Percentiles rank a stretch among this genome's conserved stretches.
Conservation (phyloP, 75 land plant genomes). For the Larix kaempferi region DNA sequence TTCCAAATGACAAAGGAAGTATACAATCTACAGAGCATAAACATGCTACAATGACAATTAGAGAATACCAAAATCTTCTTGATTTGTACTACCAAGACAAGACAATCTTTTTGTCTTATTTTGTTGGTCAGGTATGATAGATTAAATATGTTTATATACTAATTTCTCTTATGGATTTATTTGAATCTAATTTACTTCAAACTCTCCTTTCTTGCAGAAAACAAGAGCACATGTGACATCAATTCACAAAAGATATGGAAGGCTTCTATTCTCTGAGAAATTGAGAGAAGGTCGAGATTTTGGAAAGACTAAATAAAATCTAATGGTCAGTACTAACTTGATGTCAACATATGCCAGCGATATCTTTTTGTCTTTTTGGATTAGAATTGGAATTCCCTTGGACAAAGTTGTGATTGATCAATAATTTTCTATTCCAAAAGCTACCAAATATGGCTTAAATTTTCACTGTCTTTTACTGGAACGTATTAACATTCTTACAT, state of each 20-base stretch:
- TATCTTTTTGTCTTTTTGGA: neutral
- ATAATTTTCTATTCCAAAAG: neutral
- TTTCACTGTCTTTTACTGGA: neutral
- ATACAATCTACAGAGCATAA: constrained; percentile 18
- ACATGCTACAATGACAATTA: neutral
- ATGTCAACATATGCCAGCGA: neutral
- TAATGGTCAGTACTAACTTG: constrained; percentile 50
- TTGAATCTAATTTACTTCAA: neutral
- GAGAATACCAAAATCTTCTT: constrained; percentile 42
- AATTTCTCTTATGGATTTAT: neutral
- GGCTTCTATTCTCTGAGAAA: constrained; percentile 55
- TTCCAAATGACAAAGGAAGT: constrained; percentile 22
- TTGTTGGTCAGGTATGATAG: constrained; percentile 67
- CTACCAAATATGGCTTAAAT: neutral
- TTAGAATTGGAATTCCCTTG: neutral
- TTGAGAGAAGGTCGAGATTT: constrained; percentile 59
- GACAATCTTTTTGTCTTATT: constrained; percentile 47
- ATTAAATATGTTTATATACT: neutral
- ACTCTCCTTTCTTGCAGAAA: constrained; percentile 37
- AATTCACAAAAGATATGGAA: constrained; percentile 52
- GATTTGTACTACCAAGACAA: constrained; percentile 52
- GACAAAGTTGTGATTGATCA: neutral
- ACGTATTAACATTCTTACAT: neutral
- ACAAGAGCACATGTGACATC: constrained; percentile 46
- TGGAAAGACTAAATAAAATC: constrained; percentile 54